Percentiles rank a stretch among this genome's conserved stretches.
Evolutionary conservation across 176 grass and related monocot genomes (phyloP).

Genomic region (Aegilops sharonensis): DNA sequence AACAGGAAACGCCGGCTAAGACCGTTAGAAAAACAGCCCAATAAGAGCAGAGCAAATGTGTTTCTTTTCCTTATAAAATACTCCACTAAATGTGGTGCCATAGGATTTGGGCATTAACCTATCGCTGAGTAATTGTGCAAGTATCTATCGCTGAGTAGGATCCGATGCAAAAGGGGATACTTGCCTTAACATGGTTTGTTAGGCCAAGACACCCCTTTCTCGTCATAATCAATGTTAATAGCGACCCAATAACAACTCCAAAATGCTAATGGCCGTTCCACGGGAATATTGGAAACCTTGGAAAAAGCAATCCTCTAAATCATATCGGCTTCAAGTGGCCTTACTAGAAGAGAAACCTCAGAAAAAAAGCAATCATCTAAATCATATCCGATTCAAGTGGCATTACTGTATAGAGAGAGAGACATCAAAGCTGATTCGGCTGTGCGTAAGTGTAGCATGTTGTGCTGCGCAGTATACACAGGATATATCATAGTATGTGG

Average conservation of each 20-base stretch:
- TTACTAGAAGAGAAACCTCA: not conserved
- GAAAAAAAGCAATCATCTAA: no score
- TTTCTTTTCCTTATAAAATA: not conserved
- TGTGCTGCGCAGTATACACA: not conserved
- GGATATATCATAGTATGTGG: not conserved
- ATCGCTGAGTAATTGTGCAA: not conserved
- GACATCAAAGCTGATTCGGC: not conserved
- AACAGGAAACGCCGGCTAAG: not conserved
- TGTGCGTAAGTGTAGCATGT: not conserved
- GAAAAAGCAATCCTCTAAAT: slow-evolving; percentile 10
- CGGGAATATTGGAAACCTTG: slow-evolving; percentile 15
- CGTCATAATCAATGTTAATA: slow-evolving; percentile 20
- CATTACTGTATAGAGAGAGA: not conserved
- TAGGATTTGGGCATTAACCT: slow-evolving; percentile 9
- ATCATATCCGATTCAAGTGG: no score
- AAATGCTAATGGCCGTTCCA: slow-evolving; percentile 21
- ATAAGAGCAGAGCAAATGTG: not conserved
- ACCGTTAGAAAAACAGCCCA: not conserved
- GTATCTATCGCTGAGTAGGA: slow-evolving; percentile 40
- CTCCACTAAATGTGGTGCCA: not conserved
- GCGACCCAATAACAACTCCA: not conserved
- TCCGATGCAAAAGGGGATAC: slow-evolving; percentile 35
- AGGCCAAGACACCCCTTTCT: slow-evolving; percentile 29
- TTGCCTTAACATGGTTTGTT: slow-evolving; percentile 38
- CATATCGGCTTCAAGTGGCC: slow-evolving; percentile 19